Base-by-base conservation (phyloP, 768 basidiomycete genomes). In the Chiua virens region DNA sequence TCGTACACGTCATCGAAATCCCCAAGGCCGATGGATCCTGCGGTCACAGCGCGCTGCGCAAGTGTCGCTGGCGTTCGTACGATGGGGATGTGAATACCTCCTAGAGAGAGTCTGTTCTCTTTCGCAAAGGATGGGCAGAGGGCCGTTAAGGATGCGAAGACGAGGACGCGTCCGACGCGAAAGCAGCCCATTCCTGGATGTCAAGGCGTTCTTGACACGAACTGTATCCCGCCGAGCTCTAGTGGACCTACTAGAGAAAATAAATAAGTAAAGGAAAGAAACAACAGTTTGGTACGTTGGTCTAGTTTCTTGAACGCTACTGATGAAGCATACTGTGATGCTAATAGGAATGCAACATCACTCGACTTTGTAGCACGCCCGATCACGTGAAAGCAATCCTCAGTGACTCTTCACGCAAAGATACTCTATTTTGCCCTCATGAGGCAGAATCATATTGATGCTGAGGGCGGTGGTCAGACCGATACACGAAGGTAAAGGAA, bases 1-100 rank as follows among this genome's bases (percentile, higher is more conserved):
- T 7, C 72, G 68, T 63, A 87, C 87, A 85, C 71, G 65, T 89
- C 86, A 22, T 76, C 49, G 53, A 70, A 79, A 60, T 87, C 80
- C 4, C 86, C 85, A 27, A 88, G 66, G 2, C 85, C 82, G 38
- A 79, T 76, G 11, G 71, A 67, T 14, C 71, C 73, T 5, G 66
- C 66, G 38, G 23, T 54, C 14, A 51, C 50, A 22, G 56, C 50
- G 20, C 56, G 60, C 17, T 48, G 56, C 42, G 25, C 10, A n/a
- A 22, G 50, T 23, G 22, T 30, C 11, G n/a, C 25, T 1, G 37
- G 47, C 15, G 34, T 42, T 48, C 52, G 57, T 34, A 47, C 25
- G 41, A 68, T 53, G 41, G 67, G 69, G 2, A 70, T 10, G 34
- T 67, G 60, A 3, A 68, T 38, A 2, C 68, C 52, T 54, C 55